Percentiles rank a stretch among this genome's conserved stretches.
Conservation (phyloP, 371 early-diverging fungal genomes). For the Rhizopus microsporus region DNA sequence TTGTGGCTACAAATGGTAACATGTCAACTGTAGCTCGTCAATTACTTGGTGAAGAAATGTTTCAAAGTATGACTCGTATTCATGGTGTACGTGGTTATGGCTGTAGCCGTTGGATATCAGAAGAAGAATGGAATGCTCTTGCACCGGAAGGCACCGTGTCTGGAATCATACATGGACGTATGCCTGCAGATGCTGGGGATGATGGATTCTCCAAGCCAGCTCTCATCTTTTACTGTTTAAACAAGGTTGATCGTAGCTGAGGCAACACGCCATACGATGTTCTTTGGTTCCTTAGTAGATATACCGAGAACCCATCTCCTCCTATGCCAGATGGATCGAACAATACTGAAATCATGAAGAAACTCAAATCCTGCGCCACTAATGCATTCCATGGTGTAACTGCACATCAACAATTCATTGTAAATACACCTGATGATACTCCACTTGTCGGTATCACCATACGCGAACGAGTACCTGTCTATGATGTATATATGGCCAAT, state of each 20-base stretch:
- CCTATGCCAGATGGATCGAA: not conserved
- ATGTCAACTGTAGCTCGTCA: conserved; percentile 14
- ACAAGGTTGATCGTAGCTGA: conserved; percentile 6
- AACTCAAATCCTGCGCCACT: conserved; percentile 3
- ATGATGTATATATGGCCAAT: not conserved
- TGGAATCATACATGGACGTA: not conserved
- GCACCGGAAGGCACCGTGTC: not conserved
- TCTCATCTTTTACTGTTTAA: conserved; percentile 5
- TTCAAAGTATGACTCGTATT: not conserved
- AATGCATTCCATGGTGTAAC: conserved; percentile 1
- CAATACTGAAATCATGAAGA: not conserved
- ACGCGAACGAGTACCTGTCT: conserved; percentile 12
- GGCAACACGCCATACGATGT: conserved; percentile 1
- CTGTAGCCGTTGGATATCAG: conserved; percentile 5
- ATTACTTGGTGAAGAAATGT: conserved; percentile 12
- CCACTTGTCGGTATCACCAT: not conserved
- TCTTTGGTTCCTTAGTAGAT: conserved; percentile 1
- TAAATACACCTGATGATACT: conserved; percentile 4
- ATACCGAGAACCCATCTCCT: not conserved
- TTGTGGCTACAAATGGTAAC: conserved; percentile 19
- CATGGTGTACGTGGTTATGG: conserved; percentile 2
- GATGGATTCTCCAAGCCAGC: not conserved
- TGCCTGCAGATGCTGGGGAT: not conserved
- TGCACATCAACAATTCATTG: not conserved
- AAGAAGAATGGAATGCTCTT: conserved; percentile 13